Conservation (phyloP, 1,284 basidiomycete genomes). For the Puccinia sorghi region DNA sequence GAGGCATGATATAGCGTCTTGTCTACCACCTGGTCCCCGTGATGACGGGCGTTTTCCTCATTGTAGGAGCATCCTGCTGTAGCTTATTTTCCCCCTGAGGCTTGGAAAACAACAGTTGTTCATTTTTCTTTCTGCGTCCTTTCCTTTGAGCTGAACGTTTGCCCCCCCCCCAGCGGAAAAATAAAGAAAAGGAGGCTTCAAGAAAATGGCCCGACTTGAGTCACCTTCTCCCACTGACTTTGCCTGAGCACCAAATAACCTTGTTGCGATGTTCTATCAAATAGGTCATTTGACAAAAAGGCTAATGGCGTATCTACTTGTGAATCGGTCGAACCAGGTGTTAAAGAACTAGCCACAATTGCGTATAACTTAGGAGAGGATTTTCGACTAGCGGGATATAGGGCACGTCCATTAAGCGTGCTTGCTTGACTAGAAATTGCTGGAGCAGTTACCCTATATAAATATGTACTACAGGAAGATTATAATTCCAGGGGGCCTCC, state of each 20-base stretch:
- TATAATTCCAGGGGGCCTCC: neutral
- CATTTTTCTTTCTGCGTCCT: neutral
- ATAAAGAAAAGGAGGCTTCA: conserved; percentile 1
- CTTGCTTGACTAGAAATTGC: neutral
- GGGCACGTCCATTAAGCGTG: neutral
- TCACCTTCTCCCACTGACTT: neutral
- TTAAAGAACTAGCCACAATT: neutral
- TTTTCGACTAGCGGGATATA: conserved; percentile 16
- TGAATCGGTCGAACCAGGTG: conserved; percentile 19
- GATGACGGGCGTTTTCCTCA: neutral
- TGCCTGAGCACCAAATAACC: conserved; percentile 4
- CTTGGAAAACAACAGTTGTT: neutral
- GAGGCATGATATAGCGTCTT: neutral
- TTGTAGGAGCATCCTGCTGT: neutral
- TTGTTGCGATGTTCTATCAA: neutral
- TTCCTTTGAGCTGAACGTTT: neutral
- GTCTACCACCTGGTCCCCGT: neutral
- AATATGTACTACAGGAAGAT: neutral
- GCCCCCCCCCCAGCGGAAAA: neutral
- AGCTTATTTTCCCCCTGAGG: conserved; percentile 9
- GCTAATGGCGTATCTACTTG: neutral
- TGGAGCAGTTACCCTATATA: neutral
- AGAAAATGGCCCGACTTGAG: neutral
- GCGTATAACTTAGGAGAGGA: neutral
- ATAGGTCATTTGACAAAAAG: conserved; percentile 11